A percentile compares a stretch with the other conserved stretches of the same genome.
These are phyloP conservation scores for Chlamydomonas asymmetrica DNA, from an alignment of 139 green algal genomes.

Conservation along the genomic window DNA sequence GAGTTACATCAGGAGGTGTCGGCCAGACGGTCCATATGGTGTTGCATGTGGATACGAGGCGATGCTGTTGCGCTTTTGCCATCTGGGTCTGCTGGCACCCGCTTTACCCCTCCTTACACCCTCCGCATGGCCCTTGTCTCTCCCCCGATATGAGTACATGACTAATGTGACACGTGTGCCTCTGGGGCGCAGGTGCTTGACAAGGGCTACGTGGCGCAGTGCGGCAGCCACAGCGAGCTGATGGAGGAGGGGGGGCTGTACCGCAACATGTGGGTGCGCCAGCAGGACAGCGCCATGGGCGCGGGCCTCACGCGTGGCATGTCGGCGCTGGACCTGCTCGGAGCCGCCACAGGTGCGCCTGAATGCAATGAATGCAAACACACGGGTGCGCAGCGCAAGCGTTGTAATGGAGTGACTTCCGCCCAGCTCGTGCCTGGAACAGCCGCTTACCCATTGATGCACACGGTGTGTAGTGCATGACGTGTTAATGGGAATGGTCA, in stretches of 20 bases:
- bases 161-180: background rate
- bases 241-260: conserved; percentile 68
- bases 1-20: too few relatives aligned
- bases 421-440: background rate
- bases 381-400: background rate
- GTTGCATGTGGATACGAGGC: too few relatives aligned
- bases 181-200: conserved; percentile 37
- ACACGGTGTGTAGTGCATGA: background rate
- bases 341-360: background rate
- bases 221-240: conserved; percentile 78
- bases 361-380: background rate
- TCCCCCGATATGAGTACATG: background rate
- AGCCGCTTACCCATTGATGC: background rate
- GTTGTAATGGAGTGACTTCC: background rate
- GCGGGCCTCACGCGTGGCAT: background rate
- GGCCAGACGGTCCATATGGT: too few relatives aligned
- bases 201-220: conserved; percentile 65
- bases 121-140: background rate
- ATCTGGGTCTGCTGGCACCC: background rate
- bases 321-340: background rate
- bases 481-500: too few relatives aligned
- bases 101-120: background rate
- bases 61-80: background rate
- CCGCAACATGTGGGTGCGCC: conserved; percentile 73
- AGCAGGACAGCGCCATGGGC: too few relatives aligned